These are phyloP conservation scores for Puccinia triticina DNA, from an alignment of 1,284 basidiomycete species.

Conservation along the genomic window DNA sequence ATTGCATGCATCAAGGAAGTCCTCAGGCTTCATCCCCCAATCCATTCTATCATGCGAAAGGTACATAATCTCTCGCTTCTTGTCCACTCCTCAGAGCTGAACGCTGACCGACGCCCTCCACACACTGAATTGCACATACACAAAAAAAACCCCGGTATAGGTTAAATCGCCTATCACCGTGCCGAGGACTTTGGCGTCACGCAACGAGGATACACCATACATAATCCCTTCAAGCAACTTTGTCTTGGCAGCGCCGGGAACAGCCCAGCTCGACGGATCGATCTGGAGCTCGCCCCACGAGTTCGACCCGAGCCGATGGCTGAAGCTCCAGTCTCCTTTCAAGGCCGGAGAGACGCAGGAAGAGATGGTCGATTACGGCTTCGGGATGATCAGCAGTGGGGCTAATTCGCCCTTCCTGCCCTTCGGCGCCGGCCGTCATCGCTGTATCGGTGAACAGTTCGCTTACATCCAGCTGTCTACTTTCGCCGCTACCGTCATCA, in stretches of 20 bases:
- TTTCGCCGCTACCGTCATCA: slow-evolving; percentile 77
- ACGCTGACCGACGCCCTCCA: background rate
- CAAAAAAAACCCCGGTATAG: slow-evolving; percentile 81
- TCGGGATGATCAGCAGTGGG: slow-evolving; percentile 70
- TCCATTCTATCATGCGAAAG: slow-evolving; percentile 71
- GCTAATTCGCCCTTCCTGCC: slow-evolving; percentile 64
- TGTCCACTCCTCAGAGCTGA: slow-evolving; percentile 57
- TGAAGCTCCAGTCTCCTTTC: slow-evolving; percentile 69
- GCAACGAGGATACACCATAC: slow-evolving; percentile 69
- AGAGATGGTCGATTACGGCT: slow-evolving; percentile 94
- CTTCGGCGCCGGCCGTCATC: slow-evolving; percentile 91
- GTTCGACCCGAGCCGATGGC: slow-evolving; percentile 86
- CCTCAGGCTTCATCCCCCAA: slow-evolving; percentile 72
- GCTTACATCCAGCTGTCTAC: slow-evolving; percentile 92
- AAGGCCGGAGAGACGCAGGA: slow-evolving; percentile 72
- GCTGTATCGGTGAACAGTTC: slow-evolving; percentile 96
- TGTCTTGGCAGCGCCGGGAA: slow-evolving; percentile 84
- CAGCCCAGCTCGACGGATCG: slow-evolving; percentile 82
- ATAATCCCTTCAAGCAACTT: slow-evolving; percentile 89
- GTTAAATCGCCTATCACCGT: slow-evolving; percentile 66
- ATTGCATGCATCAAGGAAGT: slow-evolving; percentile 72
- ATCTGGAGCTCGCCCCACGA: slow-evolving; percentile 75
- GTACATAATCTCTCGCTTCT: background rate
- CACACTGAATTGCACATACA: slow-evolving; percentile 57
- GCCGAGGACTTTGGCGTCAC: slow-evolving; percentile 74